A percentile compares a stretch with the other conserved stretches of the same genome.
phyloP scores from a whole-genome alignment of 768 basidiomycete species.

The Xanthoconium purpureum region DNA sequence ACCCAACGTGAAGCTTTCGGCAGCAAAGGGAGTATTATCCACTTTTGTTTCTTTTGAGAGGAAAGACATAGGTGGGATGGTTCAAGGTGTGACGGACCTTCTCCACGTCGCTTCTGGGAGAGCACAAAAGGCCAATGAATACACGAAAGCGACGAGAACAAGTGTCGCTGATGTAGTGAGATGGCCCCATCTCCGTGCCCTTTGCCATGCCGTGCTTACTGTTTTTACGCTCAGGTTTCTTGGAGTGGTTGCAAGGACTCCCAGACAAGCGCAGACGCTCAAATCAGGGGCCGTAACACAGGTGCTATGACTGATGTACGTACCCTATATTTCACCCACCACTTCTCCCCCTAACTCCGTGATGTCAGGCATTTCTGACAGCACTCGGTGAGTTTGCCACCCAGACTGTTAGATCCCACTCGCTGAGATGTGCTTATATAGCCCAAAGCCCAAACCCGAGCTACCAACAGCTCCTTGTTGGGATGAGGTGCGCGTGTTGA shows the following conservation, averaged over 20 bases:
- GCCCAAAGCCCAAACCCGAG: conserved; percentile 47
- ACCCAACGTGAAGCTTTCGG: conserved; percentile 83
- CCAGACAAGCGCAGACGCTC: conserved; percentile 79
- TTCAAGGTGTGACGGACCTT: conserved; percentile 70
- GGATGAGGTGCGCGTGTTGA: conserved; percentile 38
- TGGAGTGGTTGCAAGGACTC: conserved; percentile 81
- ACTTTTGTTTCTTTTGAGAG: conserved; percentile 74
- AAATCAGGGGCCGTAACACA: conserved; percentile 61
- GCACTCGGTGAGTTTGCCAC: conserved; percentile 42
- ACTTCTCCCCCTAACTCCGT: neutral
- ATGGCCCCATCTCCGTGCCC: conserved; percentile 8
- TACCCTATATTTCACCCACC: conserved; percentile 2
- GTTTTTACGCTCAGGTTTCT: conserved; percentile 52
- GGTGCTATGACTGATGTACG: conserved; percentile 80
- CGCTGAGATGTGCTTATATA: conserved; percentile 16
- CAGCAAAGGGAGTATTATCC: conserved; percentile 80
- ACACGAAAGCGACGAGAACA: conserved; percentile 60
- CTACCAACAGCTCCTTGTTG: conserved; percentile 47
- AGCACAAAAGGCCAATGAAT: conserved; percentile 59
- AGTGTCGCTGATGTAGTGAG: conserved; percentile 84
- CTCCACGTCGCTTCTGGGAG: conserved; percentile 72
- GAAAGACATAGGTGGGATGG: conserved; percentile 77
- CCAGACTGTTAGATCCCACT: neutral
- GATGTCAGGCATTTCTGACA: conserved; percentile 51
- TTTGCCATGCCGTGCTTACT: neutral